Evolutionary conservation across 768 basidiomycete species (phyloP), one percentile per base, ranked within the genome.

Genomic region (Russula vinacea): DNA sequence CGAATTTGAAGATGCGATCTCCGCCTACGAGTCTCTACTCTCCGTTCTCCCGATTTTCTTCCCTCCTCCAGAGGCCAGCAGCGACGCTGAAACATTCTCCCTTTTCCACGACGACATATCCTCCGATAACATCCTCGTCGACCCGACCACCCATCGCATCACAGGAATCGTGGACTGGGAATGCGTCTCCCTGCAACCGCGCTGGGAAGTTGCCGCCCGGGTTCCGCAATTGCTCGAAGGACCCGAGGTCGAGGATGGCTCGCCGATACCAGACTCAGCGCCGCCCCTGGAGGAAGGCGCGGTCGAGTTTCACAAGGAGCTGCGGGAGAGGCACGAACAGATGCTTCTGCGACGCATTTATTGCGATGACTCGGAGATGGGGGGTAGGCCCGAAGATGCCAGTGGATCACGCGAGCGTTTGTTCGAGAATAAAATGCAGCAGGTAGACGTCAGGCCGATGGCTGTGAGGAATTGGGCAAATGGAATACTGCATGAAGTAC

Each of bases 131-230:
- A 62, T 62, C 11, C 64, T 68, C 49, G 35, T 65, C 24, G 59
- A 68, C 39, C 67, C 67, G n/a, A 52, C 47, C 17, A 68, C 67
- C 11, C 63, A 65, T 45, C 29, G 13, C 17, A 45, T 68, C 40
- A 62, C 64, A 19, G 60, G 67, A n/a, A 26, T 68, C 42, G 47
- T 66, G 40, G 64, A 65, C 47, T 68, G 67, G 67, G 64, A 66
- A 57, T 52, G 59, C 40, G 51, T 53, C 10, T 51, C 59, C 37
- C 40, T 33, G 13, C 58, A 59, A 40, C 51, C 59, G 19, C 16
- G 26, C 7, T 60, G 59, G 50, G n/a, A 53, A 19, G 59, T 44
- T 16, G 59, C 22, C 22, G 58, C 19, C 29, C 40, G 26, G 19
- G 59, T 60, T 10, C 59, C 59, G 6, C 49, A 60, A 33, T 40